phyloP scores from a whole-genome alignment of 1,284 basidiomycete species.

The Filobasidium uniguttulatum region DNA sequence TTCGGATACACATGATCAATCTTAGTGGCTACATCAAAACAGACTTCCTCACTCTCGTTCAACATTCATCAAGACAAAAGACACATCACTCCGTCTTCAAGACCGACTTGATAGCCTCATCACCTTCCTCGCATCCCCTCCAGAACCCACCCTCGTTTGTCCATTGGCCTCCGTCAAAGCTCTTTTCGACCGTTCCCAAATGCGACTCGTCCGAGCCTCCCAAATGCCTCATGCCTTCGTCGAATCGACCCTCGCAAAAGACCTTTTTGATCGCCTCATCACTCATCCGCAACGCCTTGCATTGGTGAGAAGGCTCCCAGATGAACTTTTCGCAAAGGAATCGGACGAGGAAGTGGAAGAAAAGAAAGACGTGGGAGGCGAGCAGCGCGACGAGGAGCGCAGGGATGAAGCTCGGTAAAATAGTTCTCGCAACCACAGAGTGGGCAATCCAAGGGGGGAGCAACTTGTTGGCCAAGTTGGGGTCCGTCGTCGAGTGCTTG shows the following conservation, averaged over 20 bases:
- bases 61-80: too few species aligned
- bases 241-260: conserved; percentile 38
- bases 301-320: conserved; percentile 59
- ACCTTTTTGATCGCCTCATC: conserved; percentile 51
- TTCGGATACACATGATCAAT: too few species aligned
- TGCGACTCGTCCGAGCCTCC: conserved; percentile 2
- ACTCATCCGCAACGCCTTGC: conserved; percentile 44
- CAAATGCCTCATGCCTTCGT: not conserved
- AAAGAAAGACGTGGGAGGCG: conserved; percentile 65
- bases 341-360: conserved; percentile 50
- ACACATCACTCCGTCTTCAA: conserved; percentile 15
- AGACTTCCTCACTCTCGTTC: too few species aligned
- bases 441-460: conserved; percentile 7
- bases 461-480: not conserved
- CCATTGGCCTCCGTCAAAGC: not conserved
- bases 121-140: conserved; percentile 15
- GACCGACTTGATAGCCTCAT: conserved; percentile 10
- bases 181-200: not conserved
- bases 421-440: conserved; percentile 18
- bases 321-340: conserved; percentile 57
- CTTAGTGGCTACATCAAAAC: too few species aligned
- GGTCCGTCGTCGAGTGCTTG: not conserved
- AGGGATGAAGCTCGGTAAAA: conserved; percentile 42
- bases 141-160: conserved; percentile 8
- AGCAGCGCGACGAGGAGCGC: conserved; percentile 60